These are phyloP conservation scores for Vanderwaltozyma verrucispora DNA, from an alignment of 805 yeast genomes.

Conservation along the genomic window DNA sequence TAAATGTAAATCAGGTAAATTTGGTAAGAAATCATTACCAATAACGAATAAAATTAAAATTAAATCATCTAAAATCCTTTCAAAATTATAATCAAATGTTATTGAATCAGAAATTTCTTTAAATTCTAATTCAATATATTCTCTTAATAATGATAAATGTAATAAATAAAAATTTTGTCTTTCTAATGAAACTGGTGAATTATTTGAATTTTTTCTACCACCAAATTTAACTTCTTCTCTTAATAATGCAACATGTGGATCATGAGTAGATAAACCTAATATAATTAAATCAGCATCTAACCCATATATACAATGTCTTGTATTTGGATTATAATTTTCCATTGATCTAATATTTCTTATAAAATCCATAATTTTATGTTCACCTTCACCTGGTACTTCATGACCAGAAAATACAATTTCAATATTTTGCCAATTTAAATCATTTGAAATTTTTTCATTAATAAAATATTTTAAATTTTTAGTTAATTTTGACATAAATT, in stretches of 20 bases:
- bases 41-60: slow-evolving; percentile 86
- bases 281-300: slow-evolving; percentile 93
- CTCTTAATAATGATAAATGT: slow-evolving; percentile 82
- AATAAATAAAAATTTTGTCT: slow-evolving; percentile 74
- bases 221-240: slow-evolving; percentile 97
- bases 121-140: slow-evolving; percentile 82
- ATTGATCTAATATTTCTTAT: slow-evolving; percentile 73
- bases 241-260: slow-evolving; percentile 87
- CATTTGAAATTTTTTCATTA: slow-evolving; percentile 78
- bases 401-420: slow-evolving; percentile 80
- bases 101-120: slow-evolving; percentile 53
- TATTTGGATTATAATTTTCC: slow-evolving; percentile 61
- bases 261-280: slow-evolving; percentile 85
- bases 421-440: slow-evolving; percentile 73
- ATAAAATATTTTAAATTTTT: slow-evolving; percentile 75
- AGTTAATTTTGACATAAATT: slow-evolving; percentile 86
- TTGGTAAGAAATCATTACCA: slow-evolving; percentile 97
- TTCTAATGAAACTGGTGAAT: slow-evolving; percentile 41
- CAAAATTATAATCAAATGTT: slow-evolving; percentile 68
- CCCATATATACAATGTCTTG: slow-evolving; percentile 91
- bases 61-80: slow-evolving; percentile 83
- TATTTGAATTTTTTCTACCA: slow-evolving; percentile 22
- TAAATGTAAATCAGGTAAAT: slow-evolving; percentile 85
- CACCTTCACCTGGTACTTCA: slow-evolving; percentile 98
- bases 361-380: slow-evolving; percentile 92